Evolutionary conservation across 805 yeast species (phyloP), one percentile per base, ranked within the genome.

Genomic region (Starmerella floris): DNA sequence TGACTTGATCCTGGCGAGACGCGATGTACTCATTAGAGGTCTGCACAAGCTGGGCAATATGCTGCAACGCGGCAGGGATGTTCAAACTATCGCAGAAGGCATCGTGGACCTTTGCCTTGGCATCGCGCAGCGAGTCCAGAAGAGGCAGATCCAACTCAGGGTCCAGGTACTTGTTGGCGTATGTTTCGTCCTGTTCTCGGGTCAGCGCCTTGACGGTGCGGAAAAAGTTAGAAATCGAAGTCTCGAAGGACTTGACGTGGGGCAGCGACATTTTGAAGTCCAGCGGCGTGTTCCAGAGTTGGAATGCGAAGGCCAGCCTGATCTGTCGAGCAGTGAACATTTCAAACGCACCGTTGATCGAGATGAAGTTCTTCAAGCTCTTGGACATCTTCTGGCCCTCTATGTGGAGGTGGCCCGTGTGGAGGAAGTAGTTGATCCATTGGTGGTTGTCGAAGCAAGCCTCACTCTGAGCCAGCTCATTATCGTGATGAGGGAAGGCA

Each of bases 321-420:
- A 91, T 69, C 61, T 91, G 96, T 53, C 96, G 75, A 1, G 91
- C 62, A 2, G 81, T 61, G 56, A 75, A 83, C 50, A 62, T 73
- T 42, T 68, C 63, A 49, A 91, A 69, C 1, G 97, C 96, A 58
- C 88, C 94, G 50, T 80, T 82, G 53, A 91, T 84, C 10, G 97
- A 85, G 57, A 91, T 88, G 60, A 91, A 91, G 64, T 91, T 91
- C 62, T 91, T 91, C 57, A 91, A 69, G 35, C 93, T 79, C 65
- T 91, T 91, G 37, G 94, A 80, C 99, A 91, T 91, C 59, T 91
- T 91, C 64, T 85, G 96, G 19, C 99, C 99, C 62, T 91, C 96
- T 53, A 91, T 91, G 61, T 91, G 98, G 56, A 91, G 71, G 63
- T 91, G 99, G 32, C 99, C 99, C 33, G 94, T 84, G 62, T 91